phyloP scores from a whole-genome alignment of 1,139 yeast species.

The Yamadazyma blattariae region DNA sequence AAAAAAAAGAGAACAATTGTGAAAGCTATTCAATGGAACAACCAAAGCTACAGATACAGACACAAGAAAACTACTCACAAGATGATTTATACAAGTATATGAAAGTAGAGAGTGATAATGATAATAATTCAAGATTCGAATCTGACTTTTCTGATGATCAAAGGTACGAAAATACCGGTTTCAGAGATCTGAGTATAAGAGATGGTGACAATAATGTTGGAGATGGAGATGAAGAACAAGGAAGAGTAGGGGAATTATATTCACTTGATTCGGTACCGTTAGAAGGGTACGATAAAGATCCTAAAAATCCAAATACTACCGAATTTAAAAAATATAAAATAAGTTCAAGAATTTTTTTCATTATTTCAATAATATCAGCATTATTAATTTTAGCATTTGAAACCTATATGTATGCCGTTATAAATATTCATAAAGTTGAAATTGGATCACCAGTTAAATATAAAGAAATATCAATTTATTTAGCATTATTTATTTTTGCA shows the following conservation, averaged over 20 bases:
- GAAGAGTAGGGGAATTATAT: neutral
- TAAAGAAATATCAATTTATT: constrained; percentile 22
- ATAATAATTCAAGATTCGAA: constrained; percentile 3
- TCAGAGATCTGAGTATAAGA: too few species aligned
- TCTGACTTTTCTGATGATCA: constrained; percentile 1
- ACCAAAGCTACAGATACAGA: constrained; percentile 3
- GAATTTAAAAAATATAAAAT: constrained; percentile 8
- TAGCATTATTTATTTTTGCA: constrained; percentile 48
- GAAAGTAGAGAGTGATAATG: constrained; percentile 2
- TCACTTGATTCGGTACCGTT: neutral
- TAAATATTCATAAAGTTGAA: constrained; percentile 26
- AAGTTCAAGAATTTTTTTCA: constrained; percentile 19
- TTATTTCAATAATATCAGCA: constrained; percentile 29
- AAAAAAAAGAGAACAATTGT: too few species aligned
- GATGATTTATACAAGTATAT: constrained; percentile 5
- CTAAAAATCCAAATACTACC: constrained; percentile 7
- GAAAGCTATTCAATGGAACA: constrained; percentile 5
- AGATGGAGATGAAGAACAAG: too few species aligned
- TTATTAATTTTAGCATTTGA: constrained; percentile 27
- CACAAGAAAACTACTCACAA: constrained; percentile 1
- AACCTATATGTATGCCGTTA: constrained; percentile 33
- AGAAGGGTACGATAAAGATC: constrained; percentile 6
- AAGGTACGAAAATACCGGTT: too few species aligned
- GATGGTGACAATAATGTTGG: constrained; percentile 1
- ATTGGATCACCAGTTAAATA: constrained; percentile 18